Percentiles rank a stretch among this genome's conserved stretches.
phyloP scores from a whole-genome alignment of 257 asterid species.

The Coffea eugenioides region DNA sequence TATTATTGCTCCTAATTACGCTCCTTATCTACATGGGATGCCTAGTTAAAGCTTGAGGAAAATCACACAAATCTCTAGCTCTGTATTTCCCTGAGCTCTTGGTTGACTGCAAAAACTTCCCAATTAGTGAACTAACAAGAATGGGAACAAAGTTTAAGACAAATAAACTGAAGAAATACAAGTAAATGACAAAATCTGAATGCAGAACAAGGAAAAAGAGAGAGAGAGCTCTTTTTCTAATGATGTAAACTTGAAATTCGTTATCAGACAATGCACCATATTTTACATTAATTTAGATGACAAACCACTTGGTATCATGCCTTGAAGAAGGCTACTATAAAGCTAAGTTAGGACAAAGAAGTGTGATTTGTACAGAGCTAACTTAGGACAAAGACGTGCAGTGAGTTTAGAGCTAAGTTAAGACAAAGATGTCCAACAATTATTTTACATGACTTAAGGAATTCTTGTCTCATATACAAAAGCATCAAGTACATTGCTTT shows the following conservation, averaged over 20 bases:
- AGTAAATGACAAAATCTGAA: background rate
- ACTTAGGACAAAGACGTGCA: background rate
- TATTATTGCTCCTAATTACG: too few relatives aligned
- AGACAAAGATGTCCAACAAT: background rate
- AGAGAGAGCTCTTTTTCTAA: background rate
- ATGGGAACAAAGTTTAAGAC: background rate
- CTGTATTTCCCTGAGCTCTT: too few relatives aligned
- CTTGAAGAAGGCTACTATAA: background rate
- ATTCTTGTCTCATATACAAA: background rate
- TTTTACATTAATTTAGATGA: background rate
- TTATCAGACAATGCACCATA: background rate
- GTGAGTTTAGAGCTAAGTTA: too few relatives aligned
- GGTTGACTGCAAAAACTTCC: background rate
- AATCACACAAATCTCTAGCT: too few relatives aligned
- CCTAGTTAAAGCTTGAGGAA: too few relatives aligned
- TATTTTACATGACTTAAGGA: background rate
- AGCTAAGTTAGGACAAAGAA: background rate
- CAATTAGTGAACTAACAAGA: background rate
- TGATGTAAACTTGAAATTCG: background rate
- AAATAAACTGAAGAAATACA: too few relatives aligned
- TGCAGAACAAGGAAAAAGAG: background rate
- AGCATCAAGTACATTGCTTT: background rate
- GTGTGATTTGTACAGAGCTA: background rate
- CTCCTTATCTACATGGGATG: too few relatives aligned
- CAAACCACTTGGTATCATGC: background rate